Conservation (phyloP, 768 basidiomycete genomes). For the Rhizopogon vinicolor region DNA sequence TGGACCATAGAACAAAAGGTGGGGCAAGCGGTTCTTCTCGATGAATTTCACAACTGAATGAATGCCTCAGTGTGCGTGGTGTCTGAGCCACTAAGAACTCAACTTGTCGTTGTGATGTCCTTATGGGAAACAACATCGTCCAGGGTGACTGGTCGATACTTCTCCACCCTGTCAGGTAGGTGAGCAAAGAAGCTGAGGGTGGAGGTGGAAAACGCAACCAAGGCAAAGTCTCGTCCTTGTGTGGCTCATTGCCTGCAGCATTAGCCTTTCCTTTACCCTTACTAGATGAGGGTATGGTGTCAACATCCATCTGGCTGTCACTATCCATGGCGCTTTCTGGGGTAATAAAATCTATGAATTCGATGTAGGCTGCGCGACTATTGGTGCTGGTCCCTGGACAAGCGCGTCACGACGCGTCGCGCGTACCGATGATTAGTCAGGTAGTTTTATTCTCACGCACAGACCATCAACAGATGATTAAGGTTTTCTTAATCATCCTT, state of each 20-base stretch:
- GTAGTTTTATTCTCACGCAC: conserved; percentile 30
- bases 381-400: neutral
- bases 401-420: conserved; percentile 20
- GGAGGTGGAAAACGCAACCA: conserved; percentile 50
- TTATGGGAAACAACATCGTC: conserved; percentile 96
- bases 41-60: conserved; percentile 91
- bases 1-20: conserved; percentile 95
- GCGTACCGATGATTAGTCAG: conserved; percentile 12
- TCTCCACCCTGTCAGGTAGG: conserved; percentile 76
- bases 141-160: conserved; percentile 88
- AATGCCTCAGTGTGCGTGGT: conserved; percentile 1
- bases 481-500: conserved; percentile 19
- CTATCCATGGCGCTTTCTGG: conserved; percentile 41
- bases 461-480: conserved; percentile 37
- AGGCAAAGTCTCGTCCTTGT: conserved; percentile 68
- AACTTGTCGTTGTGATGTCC: conserved; percentile 93
- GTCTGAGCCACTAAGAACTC: neutral
- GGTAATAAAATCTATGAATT: neutral
- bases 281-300: conserved; percentile 23
- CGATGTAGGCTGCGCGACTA: neutral
- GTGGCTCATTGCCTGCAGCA: conserved; percentile 36
- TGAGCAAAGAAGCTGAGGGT: conserved; percentile 2
- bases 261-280: conserved; percentile 68
- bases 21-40: conserved; percentile 88
- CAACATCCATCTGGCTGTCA: conserved; percentile 49